Conservation (phyloP, 495 filamentous ascomycete genomes). For the Hypoxylon intermedium region DNA sequence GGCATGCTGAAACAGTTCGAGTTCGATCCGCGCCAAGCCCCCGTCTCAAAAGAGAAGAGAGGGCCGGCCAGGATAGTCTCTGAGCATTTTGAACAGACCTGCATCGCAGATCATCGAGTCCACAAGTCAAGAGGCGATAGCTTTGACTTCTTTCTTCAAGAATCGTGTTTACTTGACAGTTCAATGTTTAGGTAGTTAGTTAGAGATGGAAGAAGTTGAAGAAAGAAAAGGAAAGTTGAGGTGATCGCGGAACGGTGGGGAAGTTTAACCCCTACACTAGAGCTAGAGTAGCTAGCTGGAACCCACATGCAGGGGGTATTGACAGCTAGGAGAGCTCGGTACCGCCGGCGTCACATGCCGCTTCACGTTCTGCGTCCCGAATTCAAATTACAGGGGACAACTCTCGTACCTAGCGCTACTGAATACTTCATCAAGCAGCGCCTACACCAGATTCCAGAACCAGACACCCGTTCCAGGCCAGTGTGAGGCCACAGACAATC, state of each 20-base stretch:
- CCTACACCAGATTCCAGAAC: not conserved
- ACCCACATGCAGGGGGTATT: too few relatives aligned
- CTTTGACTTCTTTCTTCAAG: too few relatives aligned
- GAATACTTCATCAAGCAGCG: slow-evolving; percentile 4
- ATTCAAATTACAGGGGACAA: slow-evolving; percentile 12
- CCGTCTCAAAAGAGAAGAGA: too few relatives aligned
- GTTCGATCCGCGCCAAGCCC: slow-evolving; percentile 42
- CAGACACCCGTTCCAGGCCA: not conserved
- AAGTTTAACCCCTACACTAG: slow-evolving; percentile 13
- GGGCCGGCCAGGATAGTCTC: too few relatives aligned
- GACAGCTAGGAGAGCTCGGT: not conserved
- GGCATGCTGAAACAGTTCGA: slow-evolving; percentile 45
- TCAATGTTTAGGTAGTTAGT: not conserved
- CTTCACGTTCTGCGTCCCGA: slow-evolving; percentile 9
- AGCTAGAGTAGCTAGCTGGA: not conserved
- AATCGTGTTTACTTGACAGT: too few relatives aligned
- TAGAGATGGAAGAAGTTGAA: slow-evolving; percentile 4
- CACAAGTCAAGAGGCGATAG: too few relatives aligned
- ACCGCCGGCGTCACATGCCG: slow-evolving; percentile 17
- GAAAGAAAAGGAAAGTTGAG: not conserved
- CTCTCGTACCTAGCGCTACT: too few relatives aligned
- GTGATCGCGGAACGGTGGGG: slow-evolving; percentile 10
- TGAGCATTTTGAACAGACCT: slow-evolving; percentile 9
- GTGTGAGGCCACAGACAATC: too few relatives aligned
- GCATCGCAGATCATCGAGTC: slow-evolving; percentile 7